Percentiles rank a stretch among this genome's conserved stretches.
phyloP scores from a whole-genome alignment of 202 grass and related monocot genomes.

The Carex sylvatica region DNA sequence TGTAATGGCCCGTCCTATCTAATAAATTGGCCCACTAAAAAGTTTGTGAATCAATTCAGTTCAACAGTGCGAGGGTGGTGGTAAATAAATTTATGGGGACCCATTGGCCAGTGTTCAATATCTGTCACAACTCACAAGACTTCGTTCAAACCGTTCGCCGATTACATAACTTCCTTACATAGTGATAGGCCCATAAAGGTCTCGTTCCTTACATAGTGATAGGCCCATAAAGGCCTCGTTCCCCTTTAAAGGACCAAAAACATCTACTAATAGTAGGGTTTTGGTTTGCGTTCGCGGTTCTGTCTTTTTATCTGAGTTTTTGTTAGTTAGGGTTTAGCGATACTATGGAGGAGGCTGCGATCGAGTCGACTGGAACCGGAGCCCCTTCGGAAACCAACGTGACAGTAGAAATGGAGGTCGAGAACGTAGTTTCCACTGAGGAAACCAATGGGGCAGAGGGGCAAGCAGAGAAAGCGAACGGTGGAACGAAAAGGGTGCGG shows the following conservation, averaged over 20 bases:
- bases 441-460: constrained; percentile 36
- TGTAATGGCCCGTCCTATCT: no score
- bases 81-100: no score
- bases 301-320: not conserved
- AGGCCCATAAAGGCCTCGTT: not conserved
- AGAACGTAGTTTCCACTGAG: constrained; percentile 29
- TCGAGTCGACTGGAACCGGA: not conserved
- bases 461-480: constrained; percentile 21
- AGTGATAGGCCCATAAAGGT: not conserved
- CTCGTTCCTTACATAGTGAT: no score
- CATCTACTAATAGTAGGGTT: not conserved
- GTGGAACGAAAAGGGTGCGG: constrained; percentile 53
- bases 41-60: no score
- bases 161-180: not conserved
- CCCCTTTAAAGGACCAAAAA: no score
- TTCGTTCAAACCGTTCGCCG: no score
- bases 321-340: not conserved
- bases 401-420: constrained; percentile 10
- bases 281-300: not conserved
- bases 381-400: not conserved
- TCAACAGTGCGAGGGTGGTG: no score
- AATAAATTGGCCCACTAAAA: no score
- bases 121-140: no score
- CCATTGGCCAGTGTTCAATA: no score
- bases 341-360: constrained; percentile 2